Evolutionary conservation across 192 early-diverging fungal genomes (phyloP).

Genomic region (Umbelopsis isabellina): DNA sequence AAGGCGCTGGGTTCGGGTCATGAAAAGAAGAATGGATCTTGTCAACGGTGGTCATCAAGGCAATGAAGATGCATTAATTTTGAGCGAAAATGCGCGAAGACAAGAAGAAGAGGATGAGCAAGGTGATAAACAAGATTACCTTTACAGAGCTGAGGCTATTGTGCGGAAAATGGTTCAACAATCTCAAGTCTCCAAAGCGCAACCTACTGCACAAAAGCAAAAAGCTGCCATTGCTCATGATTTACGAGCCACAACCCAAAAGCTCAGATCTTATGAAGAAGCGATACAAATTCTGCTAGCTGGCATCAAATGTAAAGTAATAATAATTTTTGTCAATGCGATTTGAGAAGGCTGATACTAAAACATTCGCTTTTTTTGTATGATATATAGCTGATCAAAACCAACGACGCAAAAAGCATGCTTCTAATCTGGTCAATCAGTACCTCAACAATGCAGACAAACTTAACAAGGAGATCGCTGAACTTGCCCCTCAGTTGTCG

Average conservation of each 20-base stretch:
- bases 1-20: conserved; percentile 76
- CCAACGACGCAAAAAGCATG: conserved; percentile 49
- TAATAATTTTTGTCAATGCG: not conserved
- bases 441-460: conserved; percentile 58
- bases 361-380: not conserved
- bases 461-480: conserved; percentile 39
- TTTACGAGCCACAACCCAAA: conserved; percentile 10
- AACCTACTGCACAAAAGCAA: not conserved
- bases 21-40: conserved; percentile 68
- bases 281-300: conserved; percentile 64
- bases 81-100: conserved; percentile 3
- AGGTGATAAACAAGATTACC: conserved; percentile 29
- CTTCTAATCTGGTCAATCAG: conserved; percentile 44
- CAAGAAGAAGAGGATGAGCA: conserved; percentile 28
- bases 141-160: conserved; percentile 33
- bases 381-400: conserved; percentile 58
- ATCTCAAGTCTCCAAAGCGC: conserved; percentile 18
- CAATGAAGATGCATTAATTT: not conserved
- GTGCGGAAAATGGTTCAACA: conserved; percentile 20
- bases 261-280: conserved; percentile 55
- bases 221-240: conserved; percentile 5
- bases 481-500: conserved; percentile 23
- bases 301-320: conserved; percentile 65
- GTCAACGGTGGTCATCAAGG: conserved; percentile 23
- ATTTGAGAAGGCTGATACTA: not conserved